Percentiles rank a stretch among this genome's conserved stretches.
Evolutionary conservation across 352 stramenopile genomes (phyloP).

Genomic region (Phytophthora niederhauseri): DNA sequence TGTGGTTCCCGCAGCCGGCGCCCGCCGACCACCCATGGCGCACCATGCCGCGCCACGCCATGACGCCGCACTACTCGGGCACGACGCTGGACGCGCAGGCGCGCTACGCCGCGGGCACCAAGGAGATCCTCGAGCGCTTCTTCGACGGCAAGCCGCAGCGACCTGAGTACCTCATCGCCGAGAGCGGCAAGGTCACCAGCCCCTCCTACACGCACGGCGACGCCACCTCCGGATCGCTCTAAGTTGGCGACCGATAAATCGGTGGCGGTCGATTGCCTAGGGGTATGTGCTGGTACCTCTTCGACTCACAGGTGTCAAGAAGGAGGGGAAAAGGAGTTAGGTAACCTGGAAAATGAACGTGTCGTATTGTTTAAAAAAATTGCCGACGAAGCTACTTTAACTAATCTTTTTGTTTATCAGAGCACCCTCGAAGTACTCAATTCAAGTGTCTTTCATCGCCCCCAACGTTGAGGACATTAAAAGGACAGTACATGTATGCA

Average conservation of each 20-base stretch:
- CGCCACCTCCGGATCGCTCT: slow-evolving; percentile 35
- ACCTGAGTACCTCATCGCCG: slow-evolving; percentile 46
- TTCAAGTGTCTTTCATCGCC: no score
- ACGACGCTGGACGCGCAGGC: slow-evolving; percentile 48
- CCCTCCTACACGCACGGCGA: slow-evolving; percentile 42
- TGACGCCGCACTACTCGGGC: slow-evolving; percentile 57
- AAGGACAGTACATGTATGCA: no score
- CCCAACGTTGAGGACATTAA: no score
- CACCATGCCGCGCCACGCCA: slow-evolving; percentile 45
- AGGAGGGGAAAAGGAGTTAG: no score
- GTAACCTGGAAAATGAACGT: no score
- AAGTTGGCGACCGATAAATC: not conserved
- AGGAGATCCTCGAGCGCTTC: slow-evolving; percentile 53
- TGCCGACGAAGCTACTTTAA: no score
- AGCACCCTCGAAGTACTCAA: no score
- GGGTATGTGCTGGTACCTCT: no score
- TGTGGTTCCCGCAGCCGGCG: slow-evolving; percentile 82
- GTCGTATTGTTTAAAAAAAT: no score
- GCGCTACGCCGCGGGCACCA: slow-evolving; percentile 42
- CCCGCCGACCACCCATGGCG: slow-evolving; percentile 58
- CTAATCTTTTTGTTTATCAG: no score
- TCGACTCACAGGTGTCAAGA: no score
- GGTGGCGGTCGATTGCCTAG: no score
- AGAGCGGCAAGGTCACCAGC: slow-evolving; percentile 45
- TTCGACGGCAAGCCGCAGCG: slow-evolving; percentile 46